Percentiles rank a stretch among this genome's conserved stretches.
These are phyloP conservation scores for Polytrichum formosum DNA, from an alignment of 225 moss, liverwort and hornwort species.

Conservation along the genomic window DNA sequence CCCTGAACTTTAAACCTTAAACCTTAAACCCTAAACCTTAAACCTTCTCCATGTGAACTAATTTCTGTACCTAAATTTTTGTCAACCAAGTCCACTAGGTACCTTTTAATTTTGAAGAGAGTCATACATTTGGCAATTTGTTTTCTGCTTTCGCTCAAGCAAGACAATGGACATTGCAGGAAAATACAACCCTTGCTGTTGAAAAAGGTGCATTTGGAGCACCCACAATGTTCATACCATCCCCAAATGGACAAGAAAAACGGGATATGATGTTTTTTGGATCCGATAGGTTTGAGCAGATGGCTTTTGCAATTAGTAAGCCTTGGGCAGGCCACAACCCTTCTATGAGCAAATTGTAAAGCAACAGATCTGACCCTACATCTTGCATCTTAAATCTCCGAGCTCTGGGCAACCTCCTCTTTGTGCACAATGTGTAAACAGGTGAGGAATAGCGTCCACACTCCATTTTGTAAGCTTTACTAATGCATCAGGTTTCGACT, in stretches of 20 bases:
- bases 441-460: too few species aligned
- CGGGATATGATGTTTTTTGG: constrained; percentile 67
- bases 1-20: not conserved
- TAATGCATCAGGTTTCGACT: too few species aligned
- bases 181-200: constrained; percentile 51
- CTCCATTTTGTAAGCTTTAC: too few species aligned
- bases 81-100: not conserved
- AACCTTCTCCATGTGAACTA: not conserved
- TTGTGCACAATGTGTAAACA: too few species aligned
- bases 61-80: not conserved
- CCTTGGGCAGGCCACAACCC: constrained; percentile 65
- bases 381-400: too few species aligned
- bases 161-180: constrained; percentile 23
- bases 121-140: too few species aligned
- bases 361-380: too few species aligned
- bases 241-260: not conserved
- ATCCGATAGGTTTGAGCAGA: constrained; percentile 74
- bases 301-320: constrained; percentile 56
- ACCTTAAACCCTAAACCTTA: not conserved
- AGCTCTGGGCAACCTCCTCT: too few species aligned
- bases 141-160: not conserved
- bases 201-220: constrained; percentile 63
- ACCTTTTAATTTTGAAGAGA: too few species aligned
- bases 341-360: constrained; percentile 27
- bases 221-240: constrained; percentile 46